phyloP scores from a whole-genome alignment of 2,329 filamentous ascomycete genomes.

The Colletotrichum magnum region DNA sequence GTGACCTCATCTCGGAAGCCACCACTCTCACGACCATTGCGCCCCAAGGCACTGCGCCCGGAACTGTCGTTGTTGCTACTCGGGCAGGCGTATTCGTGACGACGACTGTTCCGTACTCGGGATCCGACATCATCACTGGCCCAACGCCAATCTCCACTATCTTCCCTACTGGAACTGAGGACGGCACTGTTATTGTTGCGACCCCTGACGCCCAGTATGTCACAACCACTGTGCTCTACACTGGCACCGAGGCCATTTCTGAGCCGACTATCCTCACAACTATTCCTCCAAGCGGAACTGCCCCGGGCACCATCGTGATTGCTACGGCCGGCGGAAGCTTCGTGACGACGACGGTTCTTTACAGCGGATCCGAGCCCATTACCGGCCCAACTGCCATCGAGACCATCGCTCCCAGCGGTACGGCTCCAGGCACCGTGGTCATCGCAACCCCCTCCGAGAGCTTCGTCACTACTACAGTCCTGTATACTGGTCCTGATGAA shows the following conservation, averaged over 20 bases:
- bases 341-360: slow-evolving; percentile 28
- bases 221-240: slow-evolving; percentile 5
- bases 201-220: slow-evolving; percentile 3
- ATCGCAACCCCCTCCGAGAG: slow-evolving; percentile 13
- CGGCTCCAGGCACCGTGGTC: slow-evolving; percentile 28
- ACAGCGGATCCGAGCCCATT: slow-evolving; percentile 4
- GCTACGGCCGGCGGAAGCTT: slow-evolving; percentile 11
- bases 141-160: slow-evolving; percentile 4
- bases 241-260: not conserved
- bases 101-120: not conserved
- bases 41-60: not conserved
- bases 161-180: not conserved
- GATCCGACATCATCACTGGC: not conserved
- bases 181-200: not conserved
- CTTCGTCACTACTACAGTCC: slow-evolving; percentile 28
- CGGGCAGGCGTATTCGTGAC: not conserved
- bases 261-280: slow-evolving; percentile 12
- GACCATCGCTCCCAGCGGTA: slow-evolving; percentile 24
- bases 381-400: slow-evolving; percentile 17
- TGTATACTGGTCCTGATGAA: slow-evolving; percentile 5
- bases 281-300: slow-evolving; percentile 19
- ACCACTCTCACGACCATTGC: slow-evolving; percentile 3
- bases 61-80: not conserved
- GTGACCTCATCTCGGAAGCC: not conserved
- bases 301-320: slow-evolving; percentile 27